Evolutionary conservation across 768 basidiomycete species (phyloP).

Genomic region (Phanerochaete sordida): DNA sequence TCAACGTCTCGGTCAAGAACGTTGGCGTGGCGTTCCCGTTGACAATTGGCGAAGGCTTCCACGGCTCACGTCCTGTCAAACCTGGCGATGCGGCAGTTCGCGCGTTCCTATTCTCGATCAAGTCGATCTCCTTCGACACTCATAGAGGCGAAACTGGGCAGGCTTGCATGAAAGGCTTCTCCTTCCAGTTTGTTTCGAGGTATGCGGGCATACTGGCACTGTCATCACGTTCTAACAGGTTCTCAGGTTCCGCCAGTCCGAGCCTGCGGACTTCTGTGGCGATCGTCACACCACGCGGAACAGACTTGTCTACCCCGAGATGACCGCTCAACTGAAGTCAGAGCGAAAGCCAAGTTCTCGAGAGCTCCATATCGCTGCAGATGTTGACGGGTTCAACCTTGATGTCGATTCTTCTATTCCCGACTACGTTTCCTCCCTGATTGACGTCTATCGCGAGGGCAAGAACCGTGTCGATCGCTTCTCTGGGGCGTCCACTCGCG

Average conservation of each 20-base stretch:
- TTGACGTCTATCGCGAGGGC: slow-evolving; percentile 82
- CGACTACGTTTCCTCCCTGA: slow-evolving; percentile 72
- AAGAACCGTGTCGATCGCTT: slow-evolving; percentile 72
- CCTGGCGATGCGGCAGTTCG: slow-evolving; percentile 48
- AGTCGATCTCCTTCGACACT: slow-evolving; percentile 67
- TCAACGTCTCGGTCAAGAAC: slow-evolving; percentile 55
- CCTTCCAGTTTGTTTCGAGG: slow-evolving; percentile 83
- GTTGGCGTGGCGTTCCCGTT: slow-evolving; percentile 93
- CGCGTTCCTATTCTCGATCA: slow-evolving; percentile 85
- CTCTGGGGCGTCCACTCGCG: slow-evolving; percentile 50
- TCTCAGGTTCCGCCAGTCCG: slow-evolving; percentile 73
- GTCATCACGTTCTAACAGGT: neutral
- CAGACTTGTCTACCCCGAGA: slow-evolving; percentile 73
- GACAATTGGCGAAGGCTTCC: slow-evolving; percentile 55
- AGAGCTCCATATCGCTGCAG: slow-evolving; percentile 59
- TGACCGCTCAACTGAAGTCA: slow-evolving; percentile 71
- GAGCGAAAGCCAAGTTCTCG: slow-evolving; percentile 45
- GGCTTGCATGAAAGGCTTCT: slow-evolving; percentile 66
- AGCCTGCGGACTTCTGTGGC: slow-evolving; percentile 65
- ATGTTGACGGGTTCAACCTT: slow-evolving; percentile 80
- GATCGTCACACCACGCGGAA: slow-evolving; percentile 68
- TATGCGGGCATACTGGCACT: slow-evolving; percentile 30
- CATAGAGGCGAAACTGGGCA: slow-evolving; percentile 77
- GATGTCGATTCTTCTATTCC: slow-evolving; percentile 82
- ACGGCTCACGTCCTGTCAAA: slow-evolving; percentile 39